Base-by-base conservation (phyloP, 2,329 filamentous ascomycete species). In the Capronia epimyces region DNA sequence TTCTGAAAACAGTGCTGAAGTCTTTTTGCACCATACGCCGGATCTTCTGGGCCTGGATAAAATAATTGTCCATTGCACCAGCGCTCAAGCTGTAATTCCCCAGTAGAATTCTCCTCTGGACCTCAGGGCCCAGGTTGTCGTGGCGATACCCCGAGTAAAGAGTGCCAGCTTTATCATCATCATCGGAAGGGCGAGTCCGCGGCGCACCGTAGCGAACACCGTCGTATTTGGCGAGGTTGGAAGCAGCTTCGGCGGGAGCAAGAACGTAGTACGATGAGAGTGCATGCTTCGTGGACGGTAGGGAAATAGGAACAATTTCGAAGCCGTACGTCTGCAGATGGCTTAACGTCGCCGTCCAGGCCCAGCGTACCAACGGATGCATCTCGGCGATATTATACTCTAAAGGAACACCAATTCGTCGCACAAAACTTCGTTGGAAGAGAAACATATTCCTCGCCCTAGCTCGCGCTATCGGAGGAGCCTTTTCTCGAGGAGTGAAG, bases 221-320 rank as follows among this genome's bases (percentile, higher is more conserved):
- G 63, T 98, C 94, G 67, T 96, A 98, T 67, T 95, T 96, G 50
- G 93, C 88, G 1, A 98, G 80, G 63, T 98, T 98, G 13, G 91
- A 97, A 1, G 89, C 89, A 2, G 93, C 93, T 70, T 98, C 93
- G 13, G 93, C 91, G 0, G 93, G 89, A 0, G 93, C 94, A 49
- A 98, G 82, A 50, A 98, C 80, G 68, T 98, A 98, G 73, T 98
- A 98, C 27, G 93, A 87, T 16, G 89, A 87, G 0, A 98, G 79
- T 0, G 93, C 91, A 60, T 87, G 83, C 56, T 82, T 84, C 1
- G 91, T 98, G 0, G 84, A 81, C 0, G 91, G 90, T 3, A 98
- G 76, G 1, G 85, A 88, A 13, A 97, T 79, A 1, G 86, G 79
- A 9, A 88, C 80, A 10, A 97, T 73, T 0, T 75, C 79, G 52